Conservation (phyloP, 306 rosid species). For the Fagus sylvatica region DNA sequence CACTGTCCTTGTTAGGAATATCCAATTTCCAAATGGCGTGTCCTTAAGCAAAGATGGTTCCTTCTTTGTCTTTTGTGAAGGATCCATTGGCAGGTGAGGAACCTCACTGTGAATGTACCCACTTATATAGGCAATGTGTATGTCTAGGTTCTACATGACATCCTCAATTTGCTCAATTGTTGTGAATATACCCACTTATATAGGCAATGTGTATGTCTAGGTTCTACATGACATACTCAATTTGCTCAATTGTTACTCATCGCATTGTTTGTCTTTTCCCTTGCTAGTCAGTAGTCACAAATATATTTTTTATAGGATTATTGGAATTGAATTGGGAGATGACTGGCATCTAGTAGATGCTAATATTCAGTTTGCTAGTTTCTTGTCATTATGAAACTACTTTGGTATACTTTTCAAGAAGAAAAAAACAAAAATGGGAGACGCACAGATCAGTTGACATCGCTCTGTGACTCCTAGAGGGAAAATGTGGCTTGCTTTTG, state of each 20-base stretch:
- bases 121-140: neutral
- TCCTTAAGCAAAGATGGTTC: slow-evolving; percentile 90
- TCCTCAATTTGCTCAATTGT: neutral
- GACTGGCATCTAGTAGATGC: neutral
- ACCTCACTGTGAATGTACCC: neutral
- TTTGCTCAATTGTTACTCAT: neutral
- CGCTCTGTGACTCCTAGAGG: neutral
- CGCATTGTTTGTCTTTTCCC: neutral
- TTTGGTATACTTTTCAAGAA: neutral
- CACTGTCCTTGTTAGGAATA: slow-evolving; percentile 63
- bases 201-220: neutral
- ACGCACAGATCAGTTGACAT: neutral
- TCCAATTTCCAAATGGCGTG: slow-evolving; percentile 86
- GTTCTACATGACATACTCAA: neutral
- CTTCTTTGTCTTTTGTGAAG: slow-evolving; percentile 75
- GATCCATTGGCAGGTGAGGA: slow-evolving; percentile 63
- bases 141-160: neutral
- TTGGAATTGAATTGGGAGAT: neutral
- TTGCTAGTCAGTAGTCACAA: neutral
- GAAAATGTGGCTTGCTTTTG: neutral
- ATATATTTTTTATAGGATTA: neutral
- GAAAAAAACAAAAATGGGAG: neutral
- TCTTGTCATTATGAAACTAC: neutral
- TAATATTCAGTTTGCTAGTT: neutral
- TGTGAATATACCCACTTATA: neutral